Evolutionary conservation across 495 filamentous ascomycete genomes (phyloP), one percentile per base, ranked within the genome.

Genomic region (Cryomyces minteri): DNA sequence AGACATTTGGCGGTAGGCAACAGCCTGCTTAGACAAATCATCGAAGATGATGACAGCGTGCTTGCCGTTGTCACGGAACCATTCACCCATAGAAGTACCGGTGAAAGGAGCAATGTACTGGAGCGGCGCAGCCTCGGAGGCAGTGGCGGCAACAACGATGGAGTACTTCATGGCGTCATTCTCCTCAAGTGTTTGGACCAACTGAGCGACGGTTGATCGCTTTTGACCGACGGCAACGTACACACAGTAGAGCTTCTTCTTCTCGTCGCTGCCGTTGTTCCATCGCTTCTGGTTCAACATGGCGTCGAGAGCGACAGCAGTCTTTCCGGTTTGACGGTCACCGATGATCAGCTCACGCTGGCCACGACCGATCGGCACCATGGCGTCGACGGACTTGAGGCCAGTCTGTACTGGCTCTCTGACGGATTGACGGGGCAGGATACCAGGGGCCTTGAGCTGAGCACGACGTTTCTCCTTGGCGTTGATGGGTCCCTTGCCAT

Each of bases 321-420:
- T 98, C 82, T 98, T 98, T 70, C 90, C 90, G 55, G 90, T 98
- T 70, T 98, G 90, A 82, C 90, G 92, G 68, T 98, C 90, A 70
- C 90, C 90, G 72, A 98, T 98, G 68, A 98, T 96, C 72, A 98
- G 75, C 72, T 98, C 90, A 84, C 90, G 90, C 73, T 98, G 90
- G 59, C 90, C 90, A 87, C 90, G 90, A 64, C 90, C 90, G 60
- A 98, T 96, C 59, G 90, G 90, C 50, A 98, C 90, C 90, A 98
- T 98, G 63, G 90, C 87, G 67, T 98, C 90, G 74, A 98, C 77
- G 64, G 88, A 93, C 76, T 96, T 98, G 54, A 98, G 78, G 69
- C 90, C 90, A 63, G 90, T 98, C 79, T 98, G 90, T 46, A 98
- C 90, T 47, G 90, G 92, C 74, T 98, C 75, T 70, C 84, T 87